Base-by-base conservation (phyloP, 2,329 filamentous ascomycete genomes). In the Cladosporium sp. region DNA sequence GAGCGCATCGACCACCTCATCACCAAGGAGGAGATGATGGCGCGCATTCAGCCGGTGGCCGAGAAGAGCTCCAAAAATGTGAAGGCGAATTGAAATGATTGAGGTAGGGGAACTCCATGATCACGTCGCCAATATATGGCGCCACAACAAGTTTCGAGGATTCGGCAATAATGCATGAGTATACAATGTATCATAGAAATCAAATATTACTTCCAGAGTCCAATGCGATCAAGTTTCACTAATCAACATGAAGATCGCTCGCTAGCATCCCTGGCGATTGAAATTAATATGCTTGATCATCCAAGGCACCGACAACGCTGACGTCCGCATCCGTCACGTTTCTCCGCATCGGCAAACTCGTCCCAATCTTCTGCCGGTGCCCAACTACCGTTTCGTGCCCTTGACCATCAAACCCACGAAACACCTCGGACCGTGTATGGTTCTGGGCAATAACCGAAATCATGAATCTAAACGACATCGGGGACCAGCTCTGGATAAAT, bases 21-120 rank as follows among this genome's bases (percentile, higher is more conserved):
- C 65, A 99, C 95, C 50, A 97, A 97, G 79, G 93, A 99, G 74
- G 93, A 99, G 79, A 99, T 99, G 93, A 99, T 99, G 93, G 93
- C 93, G 36, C 82, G 91, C 53, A 97, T 99, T 64, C 86, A 93
- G 70, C 89, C 89, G 5, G 77, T 61, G 22, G 72, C 69, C 57
- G 64, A 67, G n/a, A 69, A 71, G 50, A 71, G 72, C 63, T 63
- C 70, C 66, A 65, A 54, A 48, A 48, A 40, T 38, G 50, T 52
- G 2, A 47, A 45, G 42, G 50, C 50, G 27, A 42, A 52, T 32
- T 52, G 39, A 34, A 29, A 27, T 9, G 22, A 4, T 9, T 27
- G 22, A 27, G 9, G 22, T 4, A 27, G 13, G 40, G 6, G 8
- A 43, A 6, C 11, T 43, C 22, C 22, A 27, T 27, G 22, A 27